Percentiles rank a stretch among this genome's conserved stretches.
Evolutionary conservation across 2,329 filamentous ascomycete genomes (phyloP).

Genomic region (Alternaria triticina): DNA sequence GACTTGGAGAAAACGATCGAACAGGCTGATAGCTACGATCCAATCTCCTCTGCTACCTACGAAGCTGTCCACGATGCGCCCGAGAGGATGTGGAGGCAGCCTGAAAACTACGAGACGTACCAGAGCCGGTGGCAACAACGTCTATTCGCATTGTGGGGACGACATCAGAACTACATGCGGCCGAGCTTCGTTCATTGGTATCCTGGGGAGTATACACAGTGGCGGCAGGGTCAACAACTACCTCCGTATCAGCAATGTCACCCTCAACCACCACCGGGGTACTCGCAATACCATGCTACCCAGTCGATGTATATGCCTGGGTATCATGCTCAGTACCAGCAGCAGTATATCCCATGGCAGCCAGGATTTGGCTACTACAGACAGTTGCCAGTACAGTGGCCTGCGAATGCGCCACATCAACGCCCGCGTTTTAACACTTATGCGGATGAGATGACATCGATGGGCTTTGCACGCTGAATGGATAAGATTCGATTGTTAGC

Average conservation of each 20-base stretch:
- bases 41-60: fast-evolving
- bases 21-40: not conserved
- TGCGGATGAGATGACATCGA: not conserved
- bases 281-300: not conserved
- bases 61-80: not conserved
- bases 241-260: not conserved
- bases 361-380: not conserved
- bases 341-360: not conserved
- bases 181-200: not conserved
- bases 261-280: not conserved
- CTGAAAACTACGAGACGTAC: not conserved
- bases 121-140: not conserved
- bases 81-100: fast-evolving
- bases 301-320: not conserved
- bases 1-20: not conserved
- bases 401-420: not conserved
- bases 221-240: not conserved
- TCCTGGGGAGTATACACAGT: not conserved
- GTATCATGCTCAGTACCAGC: not conserved
- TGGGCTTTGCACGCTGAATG: not conserved
- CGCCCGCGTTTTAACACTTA: not conserved
- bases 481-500: not conserved
- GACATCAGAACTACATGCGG: not conserved
- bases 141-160: not conserved
- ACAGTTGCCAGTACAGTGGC: not conserved